Evolutionary conservation across 2,329 filamentous ascomycete species (phyloP), one percentile per base, ranked within the genome.

Genomic region (Fusarium euwallaceae): DNA sequence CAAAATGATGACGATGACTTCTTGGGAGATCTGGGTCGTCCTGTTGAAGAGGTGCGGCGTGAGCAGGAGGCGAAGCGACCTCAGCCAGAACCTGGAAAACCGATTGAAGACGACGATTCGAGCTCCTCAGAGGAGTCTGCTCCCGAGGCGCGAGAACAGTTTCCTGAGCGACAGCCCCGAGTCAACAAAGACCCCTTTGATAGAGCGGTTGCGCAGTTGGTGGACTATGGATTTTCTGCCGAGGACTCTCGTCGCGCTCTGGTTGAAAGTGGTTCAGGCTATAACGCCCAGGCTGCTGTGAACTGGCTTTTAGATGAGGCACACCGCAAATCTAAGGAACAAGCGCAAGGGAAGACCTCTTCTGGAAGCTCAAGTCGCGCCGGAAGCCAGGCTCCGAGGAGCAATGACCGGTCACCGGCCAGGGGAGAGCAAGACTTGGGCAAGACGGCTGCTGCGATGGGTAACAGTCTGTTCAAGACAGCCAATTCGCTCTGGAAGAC

Each of bases 401-500:
- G 87, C 65, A 88, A 92, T 61, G 89, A 85, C 67, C 84, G 85
- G 67, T 91, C 91, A 2, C 89, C 89, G 5, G 87, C 86, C 11
- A 84, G 84, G 51, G 76, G 82, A 9, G 93, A 95, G 2, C 91
- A 88, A 63, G 96, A 98, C 77, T 88, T 97, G 66, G 87, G 94
- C 17, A 95, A 96, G 79, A 89, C 93, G 51, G 96, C 96, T 3
- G 91, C 94, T 7, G 93, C 95, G 37, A 88, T 98, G 79, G 94
- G 97, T 1, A 94, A 86, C 53, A 97, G 89, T 71, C 84, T 99
- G 14, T 92, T 98, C 82, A 99, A 99, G 82, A 97, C 95, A 4
- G 97, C 97, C 2, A 97, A 97, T 76, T 96, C 94, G 1, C 85
- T 98, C 1, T 99, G 97, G 97, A 99, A 98, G 81, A 94, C 93